Evolutionary conservation across 768 basidiomycete genomes (phyloP).

Genomic region (Hygrophoropsis aurantiaca): DNA sequence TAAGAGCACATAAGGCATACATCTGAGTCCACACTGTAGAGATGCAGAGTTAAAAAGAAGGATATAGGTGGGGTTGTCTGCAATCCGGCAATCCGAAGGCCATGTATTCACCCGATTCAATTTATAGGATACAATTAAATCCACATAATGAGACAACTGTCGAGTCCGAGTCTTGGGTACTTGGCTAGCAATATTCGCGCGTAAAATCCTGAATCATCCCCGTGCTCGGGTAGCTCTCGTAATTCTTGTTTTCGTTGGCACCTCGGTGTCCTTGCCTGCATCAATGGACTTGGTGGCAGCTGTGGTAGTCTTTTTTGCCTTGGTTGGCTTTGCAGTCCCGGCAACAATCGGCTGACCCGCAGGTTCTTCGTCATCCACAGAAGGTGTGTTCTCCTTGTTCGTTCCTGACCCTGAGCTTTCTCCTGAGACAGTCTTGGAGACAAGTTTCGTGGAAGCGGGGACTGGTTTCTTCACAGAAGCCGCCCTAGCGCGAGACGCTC

Average conservation of each 20-base stretch:
- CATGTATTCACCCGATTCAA: no score
- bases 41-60: no score
- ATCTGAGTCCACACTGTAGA: no score
- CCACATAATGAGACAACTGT: no score
- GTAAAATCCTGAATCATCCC: no score
- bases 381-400: slow-evolving; percentile 14
- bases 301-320: not conserved
- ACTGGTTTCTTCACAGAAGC: not conserved
- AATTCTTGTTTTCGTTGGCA: slow-evolving; percentile 2
- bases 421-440: not conserved
- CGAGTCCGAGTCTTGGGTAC: no score
- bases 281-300: not conserved
- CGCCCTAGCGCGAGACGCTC: not conserved
- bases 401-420: not conserved
- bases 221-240: no score
- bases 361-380: slow-evolving; percentile 10
- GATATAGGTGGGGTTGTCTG: no score
- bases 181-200: no score
- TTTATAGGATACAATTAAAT: no score
- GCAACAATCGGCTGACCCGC: not conserved
- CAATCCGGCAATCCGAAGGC: no score
- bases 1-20: no score
- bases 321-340: not conserved
- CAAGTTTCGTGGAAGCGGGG: not conserved
- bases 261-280: slow-evolving; percentile 6